Evolutionary conservation across 2,329 filamentous ascomycete genomes (phyloP).

Genomic region (Sarocladiaceae sp.): DNA sequence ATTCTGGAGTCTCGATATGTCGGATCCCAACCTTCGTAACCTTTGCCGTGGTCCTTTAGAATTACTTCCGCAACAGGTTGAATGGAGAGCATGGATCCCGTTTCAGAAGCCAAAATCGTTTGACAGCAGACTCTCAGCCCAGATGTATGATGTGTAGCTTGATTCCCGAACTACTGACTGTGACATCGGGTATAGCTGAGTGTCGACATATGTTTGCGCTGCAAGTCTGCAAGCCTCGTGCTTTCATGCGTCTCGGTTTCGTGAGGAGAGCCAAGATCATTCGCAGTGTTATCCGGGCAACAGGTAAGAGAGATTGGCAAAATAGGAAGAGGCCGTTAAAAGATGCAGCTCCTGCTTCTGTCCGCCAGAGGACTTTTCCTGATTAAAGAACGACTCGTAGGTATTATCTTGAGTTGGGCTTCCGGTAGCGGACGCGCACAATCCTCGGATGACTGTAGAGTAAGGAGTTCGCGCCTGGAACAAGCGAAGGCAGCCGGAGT

Average conservation of each 20-base stretch:
- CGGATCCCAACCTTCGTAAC: constrained; percentile 49
- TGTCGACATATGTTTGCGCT: no score
- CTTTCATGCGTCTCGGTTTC: no score
- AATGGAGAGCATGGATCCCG: constrained; percentile 8
- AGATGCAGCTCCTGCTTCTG: neutral
- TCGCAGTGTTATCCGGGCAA: neutral
- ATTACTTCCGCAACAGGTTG: neutral
- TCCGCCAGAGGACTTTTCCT: neutral
- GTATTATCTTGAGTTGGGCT: no score
- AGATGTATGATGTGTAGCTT: no score
- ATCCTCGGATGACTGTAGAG: constrained; percentile 1
- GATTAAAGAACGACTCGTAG: constrained; percentile 2
- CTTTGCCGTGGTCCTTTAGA: constrained; percentile 40
- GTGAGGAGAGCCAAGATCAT: no score
- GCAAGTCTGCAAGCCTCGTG: no score
- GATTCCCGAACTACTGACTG: no score
- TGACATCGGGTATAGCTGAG: no score
- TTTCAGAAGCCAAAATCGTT: no score
- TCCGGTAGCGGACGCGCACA: no score
- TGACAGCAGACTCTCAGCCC: no score
- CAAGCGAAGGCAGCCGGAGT: constrained; percentile 32
- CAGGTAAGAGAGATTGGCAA: neutral
- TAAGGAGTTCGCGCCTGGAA: constrained; percentile 17
- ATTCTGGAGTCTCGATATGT: constrained; percentile 24
- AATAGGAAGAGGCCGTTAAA: neutral